phyloP scores from a whole-genome alignment of 805 yeast species.

The Candida pseudofarinosa region DNA sequence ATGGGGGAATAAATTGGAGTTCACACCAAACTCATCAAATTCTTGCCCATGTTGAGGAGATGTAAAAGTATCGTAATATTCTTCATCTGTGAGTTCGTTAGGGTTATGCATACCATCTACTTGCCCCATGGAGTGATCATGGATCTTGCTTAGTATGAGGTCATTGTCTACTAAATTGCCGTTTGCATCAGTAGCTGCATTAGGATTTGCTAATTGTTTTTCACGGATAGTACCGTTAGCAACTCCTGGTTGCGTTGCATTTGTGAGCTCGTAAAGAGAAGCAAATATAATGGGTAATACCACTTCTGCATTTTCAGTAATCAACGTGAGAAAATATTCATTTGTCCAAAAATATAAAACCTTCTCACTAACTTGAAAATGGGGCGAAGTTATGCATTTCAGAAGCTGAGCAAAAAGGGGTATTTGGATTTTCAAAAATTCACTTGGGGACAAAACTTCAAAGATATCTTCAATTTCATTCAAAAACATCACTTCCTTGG shows the following conservation, averaged over 20 bases:
- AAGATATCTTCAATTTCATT: constrained; percentile 96
- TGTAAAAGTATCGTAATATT: constrained; percentile 39
- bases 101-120: constrained; percentile 8
- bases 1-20: constrained; percentile 34
- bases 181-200: constrained; percentile 37
- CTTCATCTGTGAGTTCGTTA: constrained; percentile 41
- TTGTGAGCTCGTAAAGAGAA: constrained; percentile 79
- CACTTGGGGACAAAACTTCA: constrained; percentile 92
- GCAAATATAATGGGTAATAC: constrained; percentile 90
- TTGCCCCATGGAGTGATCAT: constrained; percentile 11
- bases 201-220: constrained; percentile 34
- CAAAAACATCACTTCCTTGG: constrained; percentile 93
- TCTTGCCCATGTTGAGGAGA: constrained; percentile 25
- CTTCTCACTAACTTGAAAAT: constrained; percentile 95
- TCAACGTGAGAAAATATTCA: constrained; percentile 85
- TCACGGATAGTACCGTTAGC: constrained; percentile 39
- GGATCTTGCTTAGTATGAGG: constrained; percentile 25
- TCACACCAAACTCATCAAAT: constrained; percentile 29
- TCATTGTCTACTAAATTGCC: constrained; percentile 39
- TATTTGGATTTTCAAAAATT: constrained; percentile 85
- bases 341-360: constrained; percentile 92
- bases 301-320: constrained; percentile 89
- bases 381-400: constrained; percentile 89
- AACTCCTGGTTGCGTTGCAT: constrained; percentile 41
- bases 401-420: constrained; percentile 93